Base-by-base conservation (phyloP, 441 rosid species). In the Jatropha podagrica region DNA sequence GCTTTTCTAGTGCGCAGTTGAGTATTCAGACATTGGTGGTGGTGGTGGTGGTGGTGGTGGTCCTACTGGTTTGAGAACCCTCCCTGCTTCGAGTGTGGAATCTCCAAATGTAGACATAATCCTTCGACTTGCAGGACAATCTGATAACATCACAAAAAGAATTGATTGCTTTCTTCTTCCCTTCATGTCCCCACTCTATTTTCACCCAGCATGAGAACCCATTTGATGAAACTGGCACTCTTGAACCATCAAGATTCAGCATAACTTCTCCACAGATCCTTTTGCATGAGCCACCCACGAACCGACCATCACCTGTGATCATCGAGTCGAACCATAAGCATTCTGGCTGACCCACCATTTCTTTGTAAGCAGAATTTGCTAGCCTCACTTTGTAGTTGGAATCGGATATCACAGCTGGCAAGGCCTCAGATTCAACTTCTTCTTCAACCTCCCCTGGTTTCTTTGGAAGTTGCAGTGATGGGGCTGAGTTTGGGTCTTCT, bases 311-410 rank as follows among this genome's bases (percentile, higher is more conserved):
- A 8, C 67, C 65, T 6, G 46, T 59, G 68, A 85, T 87, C 91
- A 91, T 83, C 0, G 91, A 81, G 41, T 89, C 93, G 17, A 95
- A 87, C 99, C 98, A 95, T 9, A 86, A 81, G 73, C 99, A 95
- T 74, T 93, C 98, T 0, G 98, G 99, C 71, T 95, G 97, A 17
- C 99, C 98, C 78, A 95, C 92, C 97, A 95, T 91, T 75, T 93
- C 96, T 76, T 86, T 95, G 82, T 90, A 95, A 0, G 95, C 96
- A 9, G 97, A 92, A 83, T 95, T 95, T 20, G 87, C 97, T 69
- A 93, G 72, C 81, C 94, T 90, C 68, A 93, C 96, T 74, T 78
- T 88, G 82, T 90, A 87, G 79, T 83, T 91, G 11, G 97, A 89
- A 77, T 95, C 95, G 0, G 96, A 82, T 62, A 95, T 83, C 65